phyloP scores from a whole-genome alignment of 1,139 yeast species.

The Hansenula lynferdii region DNA sequence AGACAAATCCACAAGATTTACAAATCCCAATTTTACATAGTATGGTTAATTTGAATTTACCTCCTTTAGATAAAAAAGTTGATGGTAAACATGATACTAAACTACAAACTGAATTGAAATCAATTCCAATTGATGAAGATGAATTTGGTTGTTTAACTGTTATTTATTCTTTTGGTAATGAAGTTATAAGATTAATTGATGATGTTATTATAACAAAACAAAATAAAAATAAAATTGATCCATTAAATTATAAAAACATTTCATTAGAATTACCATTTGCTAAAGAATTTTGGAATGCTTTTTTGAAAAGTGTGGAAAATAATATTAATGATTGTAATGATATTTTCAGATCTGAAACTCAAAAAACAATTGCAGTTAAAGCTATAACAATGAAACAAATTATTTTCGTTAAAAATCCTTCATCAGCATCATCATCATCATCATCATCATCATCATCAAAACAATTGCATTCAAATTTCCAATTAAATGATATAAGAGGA shows the following conservation, averaged over 20 bases:
- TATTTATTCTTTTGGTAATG: slow-evolving; percentile 53
- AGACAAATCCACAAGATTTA: slow-evolving; percentile 24
- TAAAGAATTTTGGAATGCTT: slow-evolving; percentile 34
- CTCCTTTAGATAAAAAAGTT: slow-evolving; percentile 9
- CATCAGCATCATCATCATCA: too few relatives aligned
- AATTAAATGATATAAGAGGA: slow-evolving; percentile 34
- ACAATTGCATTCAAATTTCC: background rate
- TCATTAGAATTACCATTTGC: slow-evolving; percentile 28
- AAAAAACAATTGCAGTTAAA: slow-evolving; percentile 39
- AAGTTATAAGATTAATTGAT: slow-evolving; percentile 48
- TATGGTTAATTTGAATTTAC: slow-evolving; percentile 33
- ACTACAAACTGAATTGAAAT: slow-evolving; percentile 22
- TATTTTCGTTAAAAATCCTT: slow-evolving; percentile 23
- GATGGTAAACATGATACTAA: slow-evolving; percentile 25
- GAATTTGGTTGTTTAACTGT: slow-evolving; percentile 35
- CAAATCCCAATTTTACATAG: slow-evolving; percentile 46
- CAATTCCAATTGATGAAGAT: slow-evolving; percentile 12
- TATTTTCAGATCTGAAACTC: slow-evolving; percentile 18
- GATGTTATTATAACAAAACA: slow-evolving; percentile 20
- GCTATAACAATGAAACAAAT: slow-evolving; percentile 57
- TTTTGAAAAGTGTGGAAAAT: slow-evolving; percentile 27
- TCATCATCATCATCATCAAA: background rate
- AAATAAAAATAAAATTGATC: slow-evolving; percentile 7
- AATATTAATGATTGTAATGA: slow-evolving; percentile 14
- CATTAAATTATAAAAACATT: slow-evolving; percentile 16